Base-by-base conservation (phyloP, 2,329 filamentous ascomycete species). In the Neopestalotiopsis clavispora region DNA sequence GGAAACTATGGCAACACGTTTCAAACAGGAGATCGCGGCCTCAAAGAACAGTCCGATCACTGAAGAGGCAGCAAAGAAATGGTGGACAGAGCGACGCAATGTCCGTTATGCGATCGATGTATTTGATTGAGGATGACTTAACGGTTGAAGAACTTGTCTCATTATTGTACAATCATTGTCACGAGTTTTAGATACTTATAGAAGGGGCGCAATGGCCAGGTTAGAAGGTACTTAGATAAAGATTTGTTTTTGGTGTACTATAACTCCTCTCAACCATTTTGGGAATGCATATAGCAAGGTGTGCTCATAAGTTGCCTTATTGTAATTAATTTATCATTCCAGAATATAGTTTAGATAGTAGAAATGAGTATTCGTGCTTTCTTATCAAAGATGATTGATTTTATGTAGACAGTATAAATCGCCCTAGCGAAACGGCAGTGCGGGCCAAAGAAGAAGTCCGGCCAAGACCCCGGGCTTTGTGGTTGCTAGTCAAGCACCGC, bases 61-160 rank as follows among this genome's bases (percentile, higher is more conserved):
- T 7, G 64, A 66, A 10, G 45, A 45, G 23, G 64, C 52, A 20
- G 64, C 64, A 2, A 34, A 32, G 30, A 49, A 57, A 5, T 66
- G 64, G 64, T 66, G 42, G 42, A 38, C 7, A 23, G 32, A 56
- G 28, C 7, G n/a, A 20, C 20, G 64, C 6, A 66, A 66, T n/a
- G 64, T 57, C 9, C 42, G 52, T 4, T 66, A 57, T 57, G 52
- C 52, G 12, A 40, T 34, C 32, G 64, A 66, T 40, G 64, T 66
- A 17, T 66, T 66, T 20, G 64, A 66, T 57, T 66, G n/a, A 34
- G 6, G 45, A 23, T 14, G 3, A n/a, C 9, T 20, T 14, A 17
- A 23, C 45, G 6, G n/a, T n/a, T 17, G 20, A 52, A 17, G 4
- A 9, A 52, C n/a, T 52, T 2, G 7, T 52, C 4, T n/a, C 2